Base-by-base conservation (phyloP, 2,329 filamentous ascomycete genomes). In the Pleomassaria siparia region DNA sequence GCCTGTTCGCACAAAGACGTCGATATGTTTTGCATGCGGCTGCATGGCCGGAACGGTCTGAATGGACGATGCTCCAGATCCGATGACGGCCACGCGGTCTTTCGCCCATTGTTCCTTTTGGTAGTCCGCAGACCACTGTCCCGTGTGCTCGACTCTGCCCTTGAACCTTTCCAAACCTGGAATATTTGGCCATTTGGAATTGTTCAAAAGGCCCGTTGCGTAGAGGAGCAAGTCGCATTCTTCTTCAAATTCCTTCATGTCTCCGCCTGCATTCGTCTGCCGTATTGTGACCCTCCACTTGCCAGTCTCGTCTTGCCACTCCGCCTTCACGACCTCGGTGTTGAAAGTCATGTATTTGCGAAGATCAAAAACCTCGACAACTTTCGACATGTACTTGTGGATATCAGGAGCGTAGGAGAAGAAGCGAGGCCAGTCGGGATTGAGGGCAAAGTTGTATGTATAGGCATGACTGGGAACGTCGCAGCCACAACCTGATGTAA, bases 311-410 rank as follows among this genome's bases (percentile, higher is more conserved):
- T 79, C 76, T 41, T 77, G 65, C 78, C 77, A 81, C 41, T 74
- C 73, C 16, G 73, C 72, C 3, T 74, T 73, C 1, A 72, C 61
- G 11, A 79, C 72, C 52, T 77, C 69, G 8, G 73, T 76, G 46
- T 76, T 74, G 64, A 80, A 79, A 2, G 62, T 75, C 75, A 80
- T 80, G 59, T 78, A 79, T 50, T 79, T 78, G 35, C 74, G 69
- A 3, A 80, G 64, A 35, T 72, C 75, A 47, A 78, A 80, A 0
- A 69, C 71, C 4, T 78, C 66, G 53, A 73, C 76, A 13, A 80
- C 74, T 51, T 75, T 76, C 46, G 74, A 60, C 0, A 80, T 68
- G 49, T 80, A 80, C 36, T 71, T 68, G 60, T 72, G 74, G 45
- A 79, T 78, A 43, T 78, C 76, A 1, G 70, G 66, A 1, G 72